Percentiles rank a stretch among this genome's conserved stretches.
Evolutionary conservation across 805 yeast genomes (phyloP).

Genomic region (Naumovozyma castellii): DNA sequence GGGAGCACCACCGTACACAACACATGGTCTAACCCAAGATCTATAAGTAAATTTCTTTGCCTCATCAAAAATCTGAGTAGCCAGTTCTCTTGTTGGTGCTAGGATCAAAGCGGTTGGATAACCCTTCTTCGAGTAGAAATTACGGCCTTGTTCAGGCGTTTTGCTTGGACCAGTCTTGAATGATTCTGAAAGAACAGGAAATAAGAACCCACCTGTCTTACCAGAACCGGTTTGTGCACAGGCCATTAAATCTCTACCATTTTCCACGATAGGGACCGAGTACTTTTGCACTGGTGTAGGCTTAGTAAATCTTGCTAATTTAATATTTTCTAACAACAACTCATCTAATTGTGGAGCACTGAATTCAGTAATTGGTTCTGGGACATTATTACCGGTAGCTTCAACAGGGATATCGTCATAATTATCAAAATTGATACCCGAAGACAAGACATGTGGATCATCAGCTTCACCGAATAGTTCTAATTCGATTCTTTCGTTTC

Average conservation of each 20-base stretch:
- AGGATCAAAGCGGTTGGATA: slow-evolving; percentile 86
- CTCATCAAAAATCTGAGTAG: slow-evolving; percentile 90
- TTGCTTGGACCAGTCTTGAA: slow-evolving; percentile 77
- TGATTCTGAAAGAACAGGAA: slow-evolving; percentile 89
- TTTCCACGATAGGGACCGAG: slow-evolving; percentile 82
- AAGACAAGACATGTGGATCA: slow-evolving; percentile 41
- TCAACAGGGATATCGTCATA: slow-evolving; percentile 97
- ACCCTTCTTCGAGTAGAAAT: slow-evolving; percentile 56
- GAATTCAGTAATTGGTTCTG: slow-evolving; percentile 80
- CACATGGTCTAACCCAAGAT: slow-evolving; percentile 96
- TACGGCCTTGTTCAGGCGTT: slow-evolving; percentile 30
- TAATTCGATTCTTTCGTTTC: slow-evolving; percentile 56
- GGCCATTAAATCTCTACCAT: slow-evolving; percentile 86
- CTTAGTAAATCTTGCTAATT: slow-evolving; percentile 75
- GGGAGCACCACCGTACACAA: slow-evolving; percentile 96
- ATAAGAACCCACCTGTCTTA: slow-evolving; percentile 97
- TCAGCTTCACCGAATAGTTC: slow-evolving; percentile 73
- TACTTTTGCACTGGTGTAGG: slow-evolving; percentile 95
- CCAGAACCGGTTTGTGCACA: slow-evolving; percentile 98
- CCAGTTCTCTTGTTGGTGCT: slow-evolving; percentile 98
- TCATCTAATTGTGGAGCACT: slow-evolving; percentile 84
- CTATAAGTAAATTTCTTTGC: slow-evolving; percentile 91
- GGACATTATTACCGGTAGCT: slow-evolving; percentile 87
- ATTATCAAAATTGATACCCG: slow-evolving; percentile 96
- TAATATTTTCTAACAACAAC: slow-evolving; percentile 76